Base-by-base conservation (phyloP, 2,329 filamentous ascomycete species). In the Cladosporium colombiae region DNA sequence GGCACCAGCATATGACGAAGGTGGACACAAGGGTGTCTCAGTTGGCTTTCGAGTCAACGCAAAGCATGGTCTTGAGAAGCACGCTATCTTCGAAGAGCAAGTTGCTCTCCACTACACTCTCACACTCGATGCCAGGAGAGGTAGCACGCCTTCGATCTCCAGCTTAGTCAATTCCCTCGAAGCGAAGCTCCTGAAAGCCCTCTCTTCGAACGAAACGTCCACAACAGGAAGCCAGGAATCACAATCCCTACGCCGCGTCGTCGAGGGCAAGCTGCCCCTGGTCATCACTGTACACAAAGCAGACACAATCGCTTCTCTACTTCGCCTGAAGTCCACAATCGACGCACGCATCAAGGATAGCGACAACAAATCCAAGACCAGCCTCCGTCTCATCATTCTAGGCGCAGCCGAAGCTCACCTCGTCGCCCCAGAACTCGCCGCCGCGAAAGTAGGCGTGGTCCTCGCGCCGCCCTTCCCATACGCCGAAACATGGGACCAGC, bases 331-430 rank as follows among this genome's bases (percentile, higher is more conserved):
- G 76, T 71, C 75, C 4, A 80, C 83, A 2, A 79, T 90, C 10
- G 87, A 90, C 59, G 69, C 73, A 0, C 78, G 76, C 0, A 75
- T 67, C 23, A 56, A 60, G 8, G 59, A 29, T n/a, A 33, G 50
- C n/a, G 40, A 37, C 49, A 2, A 59, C 3, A n/a, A 31, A 6
- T 53, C 44, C 11, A 52, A 70, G 1, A 65, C 74, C 0, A 70
- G 69, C 8, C 79, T 90, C 40, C 81, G 78, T n/a, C 66, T 90
- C 10, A 81, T 84, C 62, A 81, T 91, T 59, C 75, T 88, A 25
- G 88, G 88, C 67, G 88, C 83, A 49, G 87, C 88, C 5, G 88
- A 90, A 75, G 82, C 88, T 0, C 80, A 86, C 71, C 78, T 90
- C 0, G 74, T 90, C 0, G 88, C 88, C 0, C 68, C 79, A 1